phyloP scores from a whole-genome alignment of 31 red algal genomes.

The Porphyra umbilicalis region DNA sequence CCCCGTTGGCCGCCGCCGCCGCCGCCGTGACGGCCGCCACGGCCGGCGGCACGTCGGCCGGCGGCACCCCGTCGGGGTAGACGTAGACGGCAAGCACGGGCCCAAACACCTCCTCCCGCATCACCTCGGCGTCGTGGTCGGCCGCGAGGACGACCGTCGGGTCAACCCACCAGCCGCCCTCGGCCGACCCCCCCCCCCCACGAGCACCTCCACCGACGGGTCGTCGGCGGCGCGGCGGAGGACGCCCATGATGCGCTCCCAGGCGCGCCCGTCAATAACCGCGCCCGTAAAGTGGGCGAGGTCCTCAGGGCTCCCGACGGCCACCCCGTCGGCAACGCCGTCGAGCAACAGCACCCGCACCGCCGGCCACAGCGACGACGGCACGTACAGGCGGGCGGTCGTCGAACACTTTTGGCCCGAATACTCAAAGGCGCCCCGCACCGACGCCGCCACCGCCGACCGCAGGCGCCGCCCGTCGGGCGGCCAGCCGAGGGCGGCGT shows the following conservation, averaged over 20 bases:
- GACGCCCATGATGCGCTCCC: slow-evolving; percentile 45
- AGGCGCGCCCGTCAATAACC: slow-evolving; percentile 51
- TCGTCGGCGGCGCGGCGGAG: slow-evolving; percentile 26
- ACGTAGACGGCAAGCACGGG: slow-evolving; percentile 65
- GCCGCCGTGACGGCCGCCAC: background rate
- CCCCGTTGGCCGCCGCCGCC: background rate
- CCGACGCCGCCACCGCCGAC: slow-evolving; percentile 15
- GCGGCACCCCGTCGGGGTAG: slow-evolving; percentile 25
- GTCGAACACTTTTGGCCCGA: slow-evolving; percentile 84
- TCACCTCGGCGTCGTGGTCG: slow-evolving; percentile 59
- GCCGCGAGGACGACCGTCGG: slow-evolving; percentile 46
- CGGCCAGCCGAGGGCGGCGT: background rate
- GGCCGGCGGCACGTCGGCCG: background rate
- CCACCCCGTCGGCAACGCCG: slow-evolving; percentile 11
- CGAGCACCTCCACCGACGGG: slow-evolving; percentile 8
- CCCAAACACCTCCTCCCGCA: slow-evolving; percentile 68
- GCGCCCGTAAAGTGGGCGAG: slow-evolving; percentile 54
- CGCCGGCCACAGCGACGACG: slow-evolving; percentile 39
- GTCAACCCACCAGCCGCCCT: slow-evolving; percentile 51
- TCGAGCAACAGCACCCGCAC: slow-evolving; percentile 23
- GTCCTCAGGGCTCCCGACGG: slow-evolving; percentile 30
- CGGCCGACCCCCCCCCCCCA: slow-evolving; percentile 31
- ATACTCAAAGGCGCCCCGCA: slow-evolving; percentile 72
- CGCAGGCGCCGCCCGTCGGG: background rate
- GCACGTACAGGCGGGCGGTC: slow-evolving; percentile 58